phyloP scores from a whole-genome alignment of 257 asterid genomes.

The Cinchona pubescens region DNA sequence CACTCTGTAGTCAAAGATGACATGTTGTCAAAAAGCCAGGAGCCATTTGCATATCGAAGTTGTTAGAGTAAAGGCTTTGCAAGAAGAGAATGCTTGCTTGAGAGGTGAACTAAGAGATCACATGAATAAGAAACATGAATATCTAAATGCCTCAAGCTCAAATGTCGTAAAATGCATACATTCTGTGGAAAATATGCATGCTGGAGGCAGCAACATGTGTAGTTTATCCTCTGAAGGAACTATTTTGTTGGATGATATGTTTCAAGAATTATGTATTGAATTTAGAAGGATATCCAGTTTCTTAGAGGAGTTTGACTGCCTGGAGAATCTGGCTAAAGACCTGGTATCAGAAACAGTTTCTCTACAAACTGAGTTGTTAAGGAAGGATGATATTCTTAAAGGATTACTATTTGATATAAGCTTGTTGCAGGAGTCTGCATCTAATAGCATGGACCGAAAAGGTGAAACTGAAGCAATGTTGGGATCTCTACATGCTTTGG shows the following conservation, averaged over 20 bases:
- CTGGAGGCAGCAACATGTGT: slow-evolving; percentile 34
- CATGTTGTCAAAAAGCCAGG: slow-evolving; percentile 36
- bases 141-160: slow-evolving; percentile 26
- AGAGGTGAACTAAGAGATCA: slow-evolving; percentile 45
- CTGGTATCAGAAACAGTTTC: slow-evolving; percentile 45
- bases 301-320: slow-evolving; percentile 45
- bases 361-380: slow-evolving; percentile 51
- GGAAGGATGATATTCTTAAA: slow-evolving; percentile 82
- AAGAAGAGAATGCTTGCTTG: slow-evolving; percentile 44
- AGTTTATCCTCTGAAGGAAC: slow-evolving; percentile 31
- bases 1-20: slow-evolving; percentile 33
- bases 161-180: slow-evolving; percentile 29
- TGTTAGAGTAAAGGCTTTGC: slow-evolving; percentile 32
- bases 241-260: slow-evolving; percentile 35
- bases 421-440: slow-evolving; percentile 88
- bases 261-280: slow-evolving; percentile 40
- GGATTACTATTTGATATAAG: slow-evolving; percentile 83
- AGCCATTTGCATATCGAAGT: slow-evolving; percentile 42
- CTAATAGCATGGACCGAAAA: slow-evolving; percentile 66
- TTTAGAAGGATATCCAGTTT: slow-evolving; percentile 38
- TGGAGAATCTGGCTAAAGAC: slow-evolving; percentile 56
- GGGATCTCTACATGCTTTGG: slow-evolving; percentile 50
- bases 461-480: slow-evolving; percentile 55
- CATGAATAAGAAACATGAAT: slow-evolving; percentile 31
- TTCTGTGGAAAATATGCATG: slow-evolving; percentile 25